phyloP scores from a whole-genome alignment of 768 basidiomycete genomes.

The Dioszegia crocea region DNA sequence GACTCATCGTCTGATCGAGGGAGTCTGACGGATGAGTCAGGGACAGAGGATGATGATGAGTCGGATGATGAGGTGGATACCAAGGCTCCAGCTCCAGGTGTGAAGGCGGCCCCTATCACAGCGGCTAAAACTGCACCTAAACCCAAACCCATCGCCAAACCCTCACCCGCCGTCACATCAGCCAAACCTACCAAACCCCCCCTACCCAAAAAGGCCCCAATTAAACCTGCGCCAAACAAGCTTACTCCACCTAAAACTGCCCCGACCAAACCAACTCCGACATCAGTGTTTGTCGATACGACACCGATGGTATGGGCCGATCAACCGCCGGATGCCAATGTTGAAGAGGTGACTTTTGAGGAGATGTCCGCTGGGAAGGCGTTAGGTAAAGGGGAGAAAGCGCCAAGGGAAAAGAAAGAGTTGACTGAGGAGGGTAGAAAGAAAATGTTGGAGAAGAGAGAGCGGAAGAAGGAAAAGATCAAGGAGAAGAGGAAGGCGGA shows the following conservation, averaged over 20 bases:
- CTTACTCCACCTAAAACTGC: neutral
- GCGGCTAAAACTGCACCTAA: too few relatives aligned
- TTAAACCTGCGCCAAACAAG: neutral
- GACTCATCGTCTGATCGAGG: slow-evolving; percentile 6
- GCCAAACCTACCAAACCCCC: too few relatives aligned
- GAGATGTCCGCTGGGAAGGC: neutral
- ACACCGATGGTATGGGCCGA: slow-evolving; percentile 22
- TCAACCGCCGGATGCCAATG: neutral
- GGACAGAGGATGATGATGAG: slow-evolving; percentile 17
- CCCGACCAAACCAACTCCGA: neutral
- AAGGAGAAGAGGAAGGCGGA: slow-evolving; percentile 29
- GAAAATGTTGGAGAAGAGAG: slow-evolving; percentile 20
- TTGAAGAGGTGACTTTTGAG: slow-evolving; percentile 12
- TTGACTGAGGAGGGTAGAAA: slow-evolving; percentile 29
- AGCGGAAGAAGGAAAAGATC: slow-evolving; percentile 16
- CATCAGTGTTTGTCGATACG: slow-evolving; percentile 17
- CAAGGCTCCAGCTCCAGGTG: neutral
- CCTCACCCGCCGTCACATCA: too few relatives aligned
- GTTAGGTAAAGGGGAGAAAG: slow-evolving; percentile 1
- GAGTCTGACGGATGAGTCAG: slow-evolving; percentile 19
- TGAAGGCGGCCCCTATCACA: too few relatives aligned
- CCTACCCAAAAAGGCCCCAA: too few relatives aligned
- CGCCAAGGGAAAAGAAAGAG: slow-evolving; percentile 14
- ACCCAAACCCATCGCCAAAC: neutral
- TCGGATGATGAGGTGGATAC: slow-evolving; percentile 16